Percentiles rank a stretch among this genome's conserved stretches.
phyloP scores from a whole-genome alignment of 1,139 yeast species.

The Saccharomycopsis phalli region DNA sequence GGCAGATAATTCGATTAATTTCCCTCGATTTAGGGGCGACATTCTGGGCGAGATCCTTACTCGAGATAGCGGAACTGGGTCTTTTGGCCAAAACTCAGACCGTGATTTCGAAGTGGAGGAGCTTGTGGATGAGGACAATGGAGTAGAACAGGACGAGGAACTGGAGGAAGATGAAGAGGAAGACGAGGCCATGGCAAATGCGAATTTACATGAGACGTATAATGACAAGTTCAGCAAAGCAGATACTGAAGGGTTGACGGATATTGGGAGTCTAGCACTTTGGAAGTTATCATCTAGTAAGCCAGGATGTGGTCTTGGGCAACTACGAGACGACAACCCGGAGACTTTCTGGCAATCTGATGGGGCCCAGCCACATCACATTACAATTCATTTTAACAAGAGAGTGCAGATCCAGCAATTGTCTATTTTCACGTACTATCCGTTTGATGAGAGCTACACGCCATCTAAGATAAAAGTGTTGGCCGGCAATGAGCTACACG shows the following conservation, averaged over 20 bases:
- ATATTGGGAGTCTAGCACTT: constrained; percentile 71
- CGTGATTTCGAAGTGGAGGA: constrained; percentile 20
- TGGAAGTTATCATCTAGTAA: constrained; percentile 82
- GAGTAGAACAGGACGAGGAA: constrained; percentile 20
- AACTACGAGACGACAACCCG: constrained; percentile 69
- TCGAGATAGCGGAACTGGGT: not conserved
- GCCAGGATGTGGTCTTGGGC: constrained; percentile 60
- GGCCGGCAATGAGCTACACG: constrained; percentile 86
- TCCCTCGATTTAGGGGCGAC: not conserved
- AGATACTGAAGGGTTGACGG: constrained; percentile 51
- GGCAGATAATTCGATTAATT: not conserved
- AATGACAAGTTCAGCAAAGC: constrained; percentile 44
- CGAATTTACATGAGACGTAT: constrained; percentile 29
- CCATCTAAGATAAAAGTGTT: constrained; percentile 64
- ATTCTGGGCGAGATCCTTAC: not conserved
- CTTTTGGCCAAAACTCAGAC: constrained; percentile 9
- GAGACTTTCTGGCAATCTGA: constrained; percentile 90
- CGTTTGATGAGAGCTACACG: constrained; percentile 83
- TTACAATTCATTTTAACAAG: constrained; percentile 77
- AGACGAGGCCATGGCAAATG: constrained; percentile 21
- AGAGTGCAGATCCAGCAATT: constrained; percentile 63
- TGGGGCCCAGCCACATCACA: constrained; percentile 83
- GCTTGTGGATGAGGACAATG: constrained; percentile 14
- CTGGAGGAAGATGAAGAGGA: constrained; percentile 21
- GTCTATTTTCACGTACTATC: constrained; percentile 59